Percentiles rank a stretch among this genome's conserved stretches.
Conservation (phyloP, 2,329 filamentous ascomycete genomes). For the Corniculantispora saksenae region DNA sequence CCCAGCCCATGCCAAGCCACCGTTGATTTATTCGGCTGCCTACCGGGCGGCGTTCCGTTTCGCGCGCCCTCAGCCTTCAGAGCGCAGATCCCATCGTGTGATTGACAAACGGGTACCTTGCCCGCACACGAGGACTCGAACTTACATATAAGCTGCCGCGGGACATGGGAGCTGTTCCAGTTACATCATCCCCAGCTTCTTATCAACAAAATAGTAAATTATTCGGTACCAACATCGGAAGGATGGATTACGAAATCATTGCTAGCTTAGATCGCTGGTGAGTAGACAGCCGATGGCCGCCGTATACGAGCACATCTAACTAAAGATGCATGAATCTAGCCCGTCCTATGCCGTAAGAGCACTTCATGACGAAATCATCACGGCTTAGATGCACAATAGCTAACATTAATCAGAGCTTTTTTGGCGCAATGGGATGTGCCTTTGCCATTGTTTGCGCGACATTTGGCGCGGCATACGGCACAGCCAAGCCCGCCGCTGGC, state of each 20-base stretch:
- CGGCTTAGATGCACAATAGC: neutral
- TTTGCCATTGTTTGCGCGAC: slow-evolving; percentile 54
- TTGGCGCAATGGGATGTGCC: slow-evolving; percentile 43
- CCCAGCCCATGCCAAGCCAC: neutral
- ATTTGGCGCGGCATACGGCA: slow-evolving; percentile 48
- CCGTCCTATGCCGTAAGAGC: slow-evolving; percentile 46
- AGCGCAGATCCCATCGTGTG: neutral
- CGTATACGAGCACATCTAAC: neutral
- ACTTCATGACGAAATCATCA: neutral
- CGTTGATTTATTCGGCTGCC: slow-evolving; percentile 6
- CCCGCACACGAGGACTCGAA: neutral
- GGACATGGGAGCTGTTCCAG: neutral
- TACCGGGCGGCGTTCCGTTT: neutral
- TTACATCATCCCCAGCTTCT: neutral
- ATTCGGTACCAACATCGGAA: neutral
- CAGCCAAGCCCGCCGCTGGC: slow-evolving; percentile 43
- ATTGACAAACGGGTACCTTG: neutral
- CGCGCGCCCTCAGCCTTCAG: neutral
- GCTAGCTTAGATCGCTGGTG: slow-evolving; percentile 41
- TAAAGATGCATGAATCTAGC: slow-evolving; percentile 27
- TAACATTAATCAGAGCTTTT: slow-evolving; percentile 37
- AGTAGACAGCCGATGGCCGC: neutral
- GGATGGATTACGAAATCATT: slow-evolving; percentile 34
- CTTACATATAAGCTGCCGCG: neutral
- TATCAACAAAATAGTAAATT: neutral